Base-by-base conservation (phyloP, 176 grass and related monocot genomes). In the Juncus effusus region DNA sequence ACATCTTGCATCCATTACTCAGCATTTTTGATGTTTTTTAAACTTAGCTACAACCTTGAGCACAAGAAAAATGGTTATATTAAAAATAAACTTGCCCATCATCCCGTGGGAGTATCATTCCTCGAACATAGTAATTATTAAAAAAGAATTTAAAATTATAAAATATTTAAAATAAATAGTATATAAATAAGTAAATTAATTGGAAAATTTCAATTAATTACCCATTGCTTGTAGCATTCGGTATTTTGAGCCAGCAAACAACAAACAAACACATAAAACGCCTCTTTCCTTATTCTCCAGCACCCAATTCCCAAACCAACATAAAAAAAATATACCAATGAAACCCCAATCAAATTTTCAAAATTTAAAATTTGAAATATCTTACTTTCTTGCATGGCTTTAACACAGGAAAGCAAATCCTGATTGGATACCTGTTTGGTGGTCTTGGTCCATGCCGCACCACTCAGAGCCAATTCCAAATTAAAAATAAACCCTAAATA, bases 321-420 rank as follows among this genome's bases (percentile, higher is more conserved):
- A 64, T 28, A 28, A 28, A 50, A 57, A 72, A 10, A 28, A 28
- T 28, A 28, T 28, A 28, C 19, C 19, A 28, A 28, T 28, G 19
- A 28, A 28, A 28, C 19, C 0, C 19, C 19, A 28, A 28, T 60
- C 51, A 7, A n/a, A 60, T 36, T 6, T 50, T 10, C 28, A 28
- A 28, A 28, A 28, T 28, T 28, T 28, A 28, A 28, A 28, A 28
- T 28, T 28, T 28, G 19, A 14, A 2, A 72, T 15, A 52, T 13
- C 81, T 84, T 64, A 99, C 95, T 94, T 85, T 99, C 89, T 90
- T 94, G 89, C 39, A 99, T 81, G 15, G 83, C 86, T 80, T 94
- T 89, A 15, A 93, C 42, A 12, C 64, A 65, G 55, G 64, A 59
- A 50, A 88, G 83, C 76, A 99, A 83, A 78, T 94, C 72, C 69